phyloP scores from a whole-genome alignment of 257 asterid species.

The Echium plantagineum region DNA sequence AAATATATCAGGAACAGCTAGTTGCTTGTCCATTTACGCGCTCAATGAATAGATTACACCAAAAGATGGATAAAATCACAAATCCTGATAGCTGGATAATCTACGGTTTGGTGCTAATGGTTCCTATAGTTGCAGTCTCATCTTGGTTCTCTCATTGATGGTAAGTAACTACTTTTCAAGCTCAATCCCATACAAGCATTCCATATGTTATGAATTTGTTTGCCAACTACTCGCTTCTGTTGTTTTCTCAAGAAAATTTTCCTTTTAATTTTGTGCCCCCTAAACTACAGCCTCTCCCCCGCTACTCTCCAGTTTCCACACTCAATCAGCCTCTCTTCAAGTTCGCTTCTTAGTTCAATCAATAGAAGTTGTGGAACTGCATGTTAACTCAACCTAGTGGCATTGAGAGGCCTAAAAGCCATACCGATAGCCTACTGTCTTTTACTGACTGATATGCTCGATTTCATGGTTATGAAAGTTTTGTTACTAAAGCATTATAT shows the following conservation, averaged over 20 bases:
- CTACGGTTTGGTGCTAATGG: conserved; percentile 54
- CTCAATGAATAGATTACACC: conserved; percentile 36
- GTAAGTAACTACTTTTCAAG: conserved; percentile 15
- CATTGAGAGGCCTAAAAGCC: too few species aligned
- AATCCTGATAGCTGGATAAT: conserved; percentile 47
- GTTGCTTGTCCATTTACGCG: conserved; percentile 58
- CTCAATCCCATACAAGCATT: neutral
- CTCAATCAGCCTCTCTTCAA: too few species aligned
- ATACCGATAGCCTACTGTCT: too few species aligned
- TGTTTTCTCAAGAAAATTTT: too few species aligned
- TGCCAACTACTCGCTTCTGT: too few species aligned
- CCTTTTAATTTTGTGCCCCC: too few species aligned
- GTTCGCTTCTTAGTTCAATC: too few species aligned
- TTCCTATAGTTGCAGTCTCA: conserved; percentile 48
- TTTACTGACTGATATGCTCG: neutral
- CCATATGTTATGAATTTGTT: too few species aligned
- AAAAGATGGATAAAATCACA: conserved; percentile 32
- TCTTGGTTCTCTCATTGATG: conserved; percentile 57
- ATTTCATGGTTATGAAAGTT: too few species aligned
- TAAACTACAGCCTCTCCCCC: too few species aligned
- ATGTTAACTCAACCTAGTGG: too few species aligned
- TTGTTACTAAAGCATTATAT: too few species aligned
- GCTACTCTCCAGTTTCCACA: neutral
- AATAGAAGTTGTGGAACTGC: neutral
- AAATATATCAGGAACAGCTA: conserved; percentile 33